Evolutionary conservation across 805 yeast species (phyloP).

Genomic region (Cyberlindnera suaveolens): DNA sequence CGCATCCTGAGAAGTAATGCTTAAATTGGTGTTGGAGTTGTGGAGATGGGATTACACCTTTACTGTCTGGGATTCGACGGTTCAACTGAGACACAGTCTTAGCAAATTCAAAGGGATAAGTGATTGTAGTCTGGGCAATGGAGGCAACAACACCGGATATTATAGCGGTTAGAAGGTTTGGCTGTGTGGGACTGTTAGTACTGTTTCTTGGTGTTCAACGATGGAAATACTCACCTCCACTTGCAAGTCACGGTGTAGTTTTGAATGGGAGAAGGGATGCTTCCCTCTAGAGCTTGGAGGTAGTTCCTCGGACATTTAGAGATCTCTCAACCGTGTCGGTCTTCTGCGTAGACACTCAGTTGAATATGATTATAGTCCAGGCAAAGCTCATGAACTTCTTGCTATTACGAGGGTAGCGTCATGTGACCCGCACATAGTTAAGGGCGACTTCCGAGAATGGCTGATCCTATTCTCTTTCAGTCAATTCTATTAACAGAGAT

Average conservation of each 20-base stretch:
- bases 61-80: constrained; percentile 33
- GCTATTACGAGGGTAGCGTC: too few species aligned
- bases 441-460: too few species aligned
- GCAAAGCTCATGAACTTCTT: too few species aligned
- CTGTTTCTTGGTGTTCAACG: not conserved
- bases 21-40: constrained; percentile 28
- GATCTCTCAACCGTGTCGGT: too few species aligned
- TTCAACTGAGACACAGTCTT: constrained; percentile 61
- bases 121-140: constrained; percentile 51
- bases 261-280: constrained; percentile 1
- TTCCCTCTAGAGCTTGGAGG: constrained; percentile 2
- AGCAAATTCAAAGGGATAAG: constrained; percentile 67
- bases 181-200: constrained; percentile 8
- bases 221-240: constrained; percentile 12
- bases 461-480: too few species aligned
- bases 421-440: too few species aligned
- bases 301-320: constrained; percentile 3
- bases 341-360: too few species aligned
- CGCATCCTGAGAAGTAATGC: constrained; percentile 50
- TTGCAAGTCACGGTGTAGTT: constrained; percentile 13
- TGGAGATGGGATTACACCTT: constrained; percentile 11
- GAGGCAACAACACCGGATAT: constrained; percentile 60
- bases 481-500: too few species aligned
- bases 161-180: constrained; percentile 50
- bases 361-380: too few species aligned